Conservation (phyloP, 257 asterid genomes). For the Nicotiana undulata region DNA sequence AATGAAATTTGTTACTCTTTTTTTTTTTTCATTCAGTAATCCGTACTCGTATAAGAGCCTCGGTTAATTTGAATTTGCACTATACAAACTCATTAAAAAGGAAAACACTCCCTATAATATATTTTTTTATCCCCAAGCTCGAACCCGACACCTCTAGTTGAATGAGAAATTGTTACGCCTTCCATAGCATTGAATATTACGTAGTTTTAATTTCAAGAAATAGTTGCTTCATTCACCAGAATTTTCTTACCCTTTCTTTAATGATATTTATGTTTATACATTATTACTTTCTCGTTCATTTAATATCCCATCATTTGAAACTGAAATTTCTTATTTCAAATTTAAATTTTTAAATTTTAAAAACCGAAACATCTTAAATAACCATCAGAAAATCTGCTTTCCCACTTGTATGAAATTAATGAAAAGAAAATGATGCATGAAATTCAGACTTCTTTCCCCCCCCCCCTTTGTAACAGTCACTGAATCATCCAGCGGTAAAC, state of each 20-base stretch:
- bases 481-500: not conserved
- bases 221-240: not conserved
- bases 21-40: too few species aligned
- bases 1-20: too few species aligned
- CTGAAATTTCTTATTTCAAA: not conserved
- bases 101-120: too few species aligned
- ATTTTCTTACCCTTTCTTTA: not conserved
- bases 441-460: not conserved
- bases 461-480: not conserved
- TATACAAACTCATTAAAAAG: too few species aligned
- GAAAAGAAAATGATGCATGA: not conserved
- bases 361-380: not conserved
- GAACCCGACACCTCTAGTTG: too few species aligned
- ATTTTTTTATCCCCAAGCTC: too few species aligned
- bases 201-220: not conserved
- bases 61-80: too few species aligned
- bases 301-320: not conserved
- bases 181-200: not conserved
- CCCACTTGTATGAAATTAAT: not conserved
- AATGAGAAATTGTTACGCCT: too few species aligned
- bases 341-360: not conserved
- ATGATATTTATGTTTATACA: not conserved
- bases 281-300: not conserved
- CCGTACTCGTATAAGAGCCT: too few species aligned
- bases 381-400: not conserved